Evolutionary conservation across 768 basidiomycete genomes (phyloP), one percentile per base, ranked within the genome.

Genomic region (Daedaleopsis nitida): DNA sequence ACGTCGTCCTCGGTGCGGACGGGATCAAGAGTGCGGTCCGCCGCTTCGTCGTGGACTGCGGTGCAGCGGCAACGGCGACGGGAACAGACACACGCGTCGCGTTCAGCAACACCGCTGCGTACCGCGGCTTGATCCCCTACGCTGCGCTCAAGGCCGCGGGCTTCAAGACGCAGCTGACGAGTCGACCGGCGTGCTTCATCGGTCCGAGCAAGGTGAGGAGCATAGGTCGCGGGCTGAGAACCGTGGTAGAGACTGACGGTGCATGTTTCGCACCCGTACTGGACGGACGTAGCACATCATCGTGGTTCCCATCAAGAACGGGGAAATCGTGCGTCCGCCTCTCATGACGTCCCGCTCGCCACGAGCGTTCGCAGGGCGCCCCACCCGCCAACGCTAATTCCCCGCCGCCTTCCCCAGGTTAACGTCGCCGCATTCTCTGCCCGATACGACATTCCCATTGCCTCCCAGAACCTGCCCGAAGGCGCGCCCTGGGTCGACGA

Each of bases 41-140:
- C 45, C 64, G 62, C 43, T 73, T 71, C 52, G 77, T 84, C 19
- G 66, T 72, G 45, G 45, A n/a, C 21, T 10, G n/a, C 10, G 17
- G 45, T 3, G 75, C 72, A 27, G 68, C 68, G 1, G 61, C 62
- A 9, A 52, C 62, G n/a, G 56, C 44, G 35, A 44, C 52, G 35
- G 51, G 11, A 14, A n/a, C 14, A 12, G 12, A 24, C 54, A n/a
- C 68, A 66, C 27, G 63, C 65, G 49, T 69, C 79, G 24, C 52
- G 35, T 86, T 80, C 69, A 79, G 80, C 19, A 77, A 80, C 57
- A 78, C 77, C 1, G 74, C 77, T 37, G 82, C 81, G 7, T 85
- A 82, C 67, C 79, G 85, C 42, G 80, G 77, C 0, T 63, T 86
- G 12, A 71, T 86, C 13, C 74, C 80, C 11, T 66, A 71, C 21